These are phyloP conservation scores for Verticillium isaacii DNA, from an alignment of 2,329 filamentous ascomycete species.

Conservation along the genomic window DNA sequence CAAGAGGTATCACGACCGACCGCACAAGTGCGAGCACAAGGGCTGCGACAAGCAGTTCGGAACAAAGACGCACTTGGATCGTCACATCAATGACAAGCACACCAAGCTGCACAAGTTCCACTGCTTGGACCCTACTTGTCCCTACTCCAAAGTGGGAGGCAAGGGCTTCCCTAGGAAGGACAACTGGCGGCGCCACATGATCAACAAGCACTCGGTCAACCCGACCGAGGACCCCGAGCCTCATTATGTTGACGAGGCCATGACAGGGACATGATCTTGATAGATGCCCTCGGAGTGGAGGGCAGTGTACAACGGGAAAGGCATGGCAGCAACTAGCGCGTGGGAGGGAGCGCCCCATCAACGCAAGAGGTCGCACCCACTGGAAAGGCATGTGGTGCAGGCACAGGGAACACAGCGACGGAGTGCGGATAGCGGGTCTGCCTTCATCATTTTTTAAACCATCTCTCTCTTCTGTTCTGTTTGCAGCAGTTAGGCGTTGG, in stretches of 20 bases:
- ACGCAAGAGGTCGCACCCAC: neutral
- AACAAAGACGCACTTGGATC: constrained; percentile 57
- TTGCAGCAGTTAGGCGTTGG: constrained; percentile 6
- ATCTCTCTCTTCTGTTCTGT: neutral
- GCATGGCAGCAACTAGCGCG: neutral
- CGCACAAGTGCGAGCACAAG: constrained; percentile 50
- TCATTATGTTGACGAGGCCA: constrained; percentile 14
- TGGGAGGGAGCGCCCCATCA: neutral
- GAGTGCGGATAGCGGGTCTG: neutral
- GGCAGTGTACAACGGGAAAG: neutral
- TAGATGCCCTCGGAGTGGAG: neutral
- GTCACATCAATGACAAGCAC: constrained; percentile 59
- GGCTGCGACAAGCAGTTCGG: constrained; percentile 53
- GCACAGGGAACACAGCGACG: neutral
- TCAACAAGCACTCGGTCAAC: constrained; percentile 48
- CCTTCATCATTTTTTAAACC: neutral
- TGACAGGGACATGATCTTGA: constrained; percentile 7
- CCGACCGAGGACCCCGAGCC: constrained; percentile 14
- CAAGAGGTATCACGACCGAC: constrained; percentile 55
- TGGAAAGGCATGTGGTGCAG: neutral
- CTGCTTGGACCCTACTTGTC: constrained; percentile 48
- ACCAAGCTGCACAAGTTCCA: constrained; percentile 56
- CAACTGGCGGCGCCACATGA: constrained; percentile 60
- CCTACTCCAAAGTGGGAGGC: constrained; percentile 51
- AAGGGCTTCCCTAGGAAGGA: constrained; percentile 58